These are phyloP conservation scores for Cryptococcus amylolentus DNA, from an alignment of 1,284 basidiomycete species.

Conservation along the genomic window DNA sequence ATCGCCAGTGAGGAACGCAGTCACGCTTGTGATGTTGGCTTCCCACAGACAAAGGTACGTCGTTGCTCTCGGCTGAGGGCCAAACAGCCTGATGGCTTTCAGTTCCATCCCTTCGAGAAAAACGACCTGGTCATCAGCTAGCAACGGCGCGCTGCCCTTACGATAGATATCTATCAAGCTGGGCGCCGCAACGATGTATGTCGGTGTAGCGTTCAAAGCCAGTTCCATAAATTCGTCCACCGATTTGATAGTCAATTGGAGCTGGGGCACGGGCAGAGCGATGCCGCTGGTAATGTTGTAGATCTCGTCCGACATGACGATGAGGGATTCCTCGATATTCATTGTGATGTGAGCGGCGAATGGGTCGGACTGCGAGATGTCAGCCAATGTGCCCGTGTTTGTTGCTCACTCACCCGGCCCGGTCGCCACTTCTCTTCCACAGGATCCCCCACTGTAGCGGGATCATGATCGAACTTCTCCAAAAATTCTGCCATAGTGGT, in stretches of 20 bases:
- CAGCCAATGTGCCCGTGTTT: not conserved
- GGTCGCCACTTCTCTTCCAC: conserved; percentile 71
- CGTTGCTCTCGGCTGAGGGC: conserved; percentile 73
- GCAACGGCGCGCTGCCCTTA: conserved; percentile 18
- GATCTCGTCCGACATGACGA: conserved; percentile 70
- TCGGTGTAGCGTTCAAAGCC: conserved; percentile 65
- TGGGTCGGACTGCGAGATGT: conserved; percentile 62
- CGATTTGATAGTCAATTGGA: conserved; percentile 70
- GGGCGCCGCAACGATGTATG: conserved; percentile 57
- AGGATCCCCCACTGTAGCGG: conserved; percentile 68
- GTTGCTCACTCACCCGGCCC: conserved; percentile 57
- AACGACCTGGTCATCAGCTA: conserved; percentile 43
- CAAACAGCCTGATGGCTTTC: conserved; percentile 77
- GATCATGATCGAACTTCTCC: conserved; percentile 60
- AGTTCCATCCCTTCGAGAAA: conserved; percentile 72
- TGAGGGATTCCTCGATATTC: conserved; percentile 55
- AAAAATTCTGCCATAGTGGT: conserved; percentile 79
- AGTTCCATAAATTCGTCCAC: conserved; percentile 88
- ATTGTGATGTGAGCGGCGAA: conserved; percentile 70
- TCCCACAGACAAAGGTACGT: conserved; percentile 92
- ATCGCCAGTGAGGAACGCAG: conserved; percentile 58
- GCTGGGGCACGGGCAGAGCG: conserved; percentile 60
- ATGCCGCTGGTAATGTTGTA: conserved; percentile 63
- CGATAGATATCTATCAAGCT: conserved; percentile 54
- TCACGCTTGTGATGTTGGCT: conserved; percentile 62